Evolutionary conservation across 371 early-diverging fungal species (phyloP).

Genomic region (Syncephalastrum monosporum): DNA sequence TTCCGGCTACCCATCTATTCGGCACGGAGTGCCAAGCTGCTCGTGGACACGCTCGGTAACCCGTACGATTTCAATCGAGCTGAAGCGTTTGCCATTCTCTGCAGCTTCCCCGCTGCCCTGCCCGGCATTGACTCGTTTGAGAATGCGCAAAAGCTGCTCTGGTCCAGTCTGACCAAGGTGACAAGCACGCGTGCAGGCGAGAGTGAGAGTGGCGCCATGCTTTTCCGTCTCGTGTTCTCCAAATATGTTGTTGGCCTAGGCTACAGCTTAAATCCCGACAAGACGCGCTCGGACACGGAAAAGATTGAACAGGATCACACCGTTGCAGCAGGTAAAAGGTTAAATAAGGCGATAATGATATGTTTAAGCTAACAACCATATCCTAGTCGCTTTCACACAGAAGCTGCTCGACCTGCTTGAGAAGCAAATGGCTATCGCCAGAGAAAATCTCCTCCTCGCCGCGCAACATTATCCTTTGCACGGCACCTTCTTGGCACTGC

Average conservation of each 20-base stretch:
- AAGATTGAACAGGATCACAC: no score
- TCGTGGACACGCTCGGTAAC: slow-evolving; percentile 63
- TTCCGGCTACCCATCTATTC: slow-evolving; percentile 55
- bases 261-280: slow-evolving; percentile 42
- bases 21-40: slow-evolving; percentile 41
- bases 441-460: slow-evolving; percentile 62
- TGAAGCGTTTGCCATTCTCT: slow-evolving; percentile 64
- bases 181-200: slow-evolving; percentile 76
- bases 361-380: background rate
- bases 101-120: slow-evolving; percentile 57
- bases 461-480: slow-evolving; percentile 75
- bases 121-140: slow-evolving; percentile 46
- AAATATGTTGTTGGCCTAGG: slow-evolving; percentile 70
- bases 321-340: background rate
- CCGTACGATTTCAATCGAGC: slow-evolving; percentile 72
- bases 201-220: slow-evolving; percentile 80
- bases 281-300: no score
- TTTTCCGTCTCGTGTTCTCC: slow-evolving; percentile 74
- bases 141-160: slow-evolving; percentile 55
- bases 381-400: slow-evolving; percentile 41
- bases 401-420: slow-evolving; percentile 54
- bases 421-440: slow-evolving; percentile 54
- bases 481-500: slow-evolving; percentile 72
- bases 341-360: background rate
- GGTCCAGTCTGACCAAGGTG: slow-evolving; percentile 64